Evolutionary conservation across 2,329 filamentous ascomycete species (phyloP).

Genomic region (Paecilomyces sp.): DNA sequence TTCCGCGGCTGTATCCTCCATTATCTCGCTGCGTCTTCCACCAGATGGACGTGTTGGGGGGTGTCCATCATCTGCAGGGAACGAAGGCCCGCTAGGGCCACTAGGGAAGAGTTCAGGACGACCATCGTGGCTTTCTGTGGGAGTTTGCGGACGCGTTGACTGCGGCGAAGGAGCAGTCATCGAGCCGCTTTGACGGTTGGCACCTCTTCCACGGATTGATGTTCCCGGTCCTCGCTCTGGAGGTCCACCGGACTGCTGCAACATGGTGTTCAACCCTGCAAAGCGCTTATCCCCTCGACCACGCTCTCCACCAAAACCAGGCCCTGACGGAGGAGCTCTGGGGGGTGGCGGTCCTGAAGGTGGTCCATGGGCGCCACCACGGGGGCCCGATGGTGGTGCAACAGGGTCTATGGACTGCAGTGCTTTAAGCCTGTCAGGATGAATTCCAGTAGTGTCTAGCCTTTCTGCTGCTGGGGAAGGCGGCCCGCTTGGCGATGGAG

Average conservation of each 20-base stretch:
- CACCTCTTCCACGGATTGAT: conserved; percentile 33
- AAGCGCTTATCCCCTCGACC: conserved; percentile 41
- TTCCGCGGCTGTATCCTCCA: conserved; percentile 28
- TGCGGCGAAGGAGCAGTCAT: conserved; percentile 25
- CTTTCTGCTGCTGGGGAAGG: conserved; percentile 25
- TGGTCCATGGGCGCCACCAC: conserved; percentile 25
- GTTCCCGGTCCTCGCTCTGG: conserved; percentile 27
- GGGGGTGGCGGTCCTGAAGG: conserved; percentile 28
- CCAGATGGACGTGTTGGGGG: conserved; percentile 17
- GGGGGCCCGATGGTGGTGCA: conserved; percentile 34
- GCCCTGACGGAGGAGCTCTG: conserved; percentile 30
- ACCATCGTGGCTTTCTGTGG: conserved; percentile 19
- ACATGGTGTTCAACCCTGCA: conserved; percentile 39
- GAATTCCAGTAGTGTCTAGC: conserved; percentile 40
- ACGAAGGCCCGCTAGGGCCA: conserved; percentile 15
- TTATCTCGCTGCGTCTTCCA: conserved; percentile 25
- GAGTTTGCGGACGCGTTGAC: conserved; percentile 22
- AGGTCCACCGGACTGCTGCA: conserved; percentile 35
- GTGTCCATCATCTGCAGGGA: conserved; percentile 19
- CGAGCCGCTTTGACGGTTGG: conserved; percentile 24
- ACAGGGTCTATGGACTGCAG: conserved; percentile 24
- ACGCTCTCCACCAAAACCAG: conserved; percentile 29
- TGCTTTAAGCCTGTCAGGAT: conserved; percentile 47
- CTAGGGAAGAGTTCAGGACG: conserved; percentile 27
- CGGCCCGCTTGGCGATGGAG: conserved; percentile 15